Evolutionary conservation across 352 stramenopile genomes (phyloP).

Genomic region (Phytophthora podocarpi): DNA sequence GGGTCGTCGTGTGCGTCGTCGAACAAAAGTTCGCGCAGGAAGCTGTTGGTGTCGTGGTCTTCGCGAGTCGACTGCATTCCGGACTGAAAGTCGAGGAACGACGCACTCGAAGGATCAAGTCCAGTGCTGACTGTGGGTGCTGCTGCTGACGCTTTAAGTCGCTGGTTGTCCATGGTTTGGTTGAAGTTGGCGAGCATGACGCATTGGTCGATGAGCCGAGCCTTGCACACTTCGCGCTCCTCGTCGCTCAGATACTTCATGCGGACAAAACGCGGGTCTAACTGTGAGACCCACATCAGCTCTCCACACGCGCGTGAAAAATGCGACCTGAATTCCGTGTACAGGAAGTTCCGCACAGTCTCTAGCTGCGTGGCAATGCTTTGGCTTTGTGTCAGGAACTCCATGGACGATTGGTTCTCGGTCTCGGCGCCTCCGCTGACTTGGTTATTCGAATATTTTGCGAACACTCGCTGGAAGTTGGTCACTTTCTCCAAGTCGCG

Average conservation of each 20-base stretch:
- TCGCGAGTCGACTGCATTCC: constrained; percentile 32
- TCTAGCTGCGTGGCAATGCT: constrained; percentile 42
- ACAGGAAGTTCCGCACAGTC: constrained; percentile 39
- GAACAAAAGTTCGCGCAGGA: constrained; percentile 52
- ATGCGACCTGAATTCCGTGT: constrained; percentile 41
- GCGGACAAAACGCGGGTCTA: constrained; percentile 53
- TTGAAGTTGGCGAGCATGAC: constrained; percentile 46
- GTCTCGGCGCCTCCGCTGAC: background rate
- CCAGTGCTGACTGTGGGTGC: constrained; percentile 5
- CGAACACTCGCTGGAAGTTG: constrained; percentile 51
- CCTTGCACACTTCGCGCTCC: constrained; percentile 51
- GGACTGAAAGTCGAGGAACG: constrained; percentile 48
- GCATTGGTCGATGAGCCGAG: constrained; percentile 44
- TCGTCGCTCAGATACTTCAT: constrained; percentile 55
- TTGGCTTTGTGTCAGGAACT: constrained; percentile 24
- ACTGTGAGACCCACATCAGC: constrained; percentile 55
- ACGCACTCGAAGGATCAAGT: constrained; percentile 27
- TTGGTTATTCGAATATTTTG: constrained; percentile 21
- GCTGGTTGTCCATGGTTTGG: constrained; percentile 41
- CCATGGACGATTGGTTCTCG: constrained; percentile 7
- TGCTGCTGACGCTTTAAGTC: constrained; percentile 20
- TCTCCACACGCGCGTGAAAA: constrained; percentile 44
- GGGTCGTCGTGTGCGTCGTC: constrained; percentile 51
- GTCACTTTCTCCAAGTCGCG: constrained; percentile 51
- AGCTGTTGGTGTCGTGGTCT: constrained; percentile 55